Evolutionary conservation across 345 rosid genomes (phyloP).

Genomic region (Passiflora organensis): DNA sequence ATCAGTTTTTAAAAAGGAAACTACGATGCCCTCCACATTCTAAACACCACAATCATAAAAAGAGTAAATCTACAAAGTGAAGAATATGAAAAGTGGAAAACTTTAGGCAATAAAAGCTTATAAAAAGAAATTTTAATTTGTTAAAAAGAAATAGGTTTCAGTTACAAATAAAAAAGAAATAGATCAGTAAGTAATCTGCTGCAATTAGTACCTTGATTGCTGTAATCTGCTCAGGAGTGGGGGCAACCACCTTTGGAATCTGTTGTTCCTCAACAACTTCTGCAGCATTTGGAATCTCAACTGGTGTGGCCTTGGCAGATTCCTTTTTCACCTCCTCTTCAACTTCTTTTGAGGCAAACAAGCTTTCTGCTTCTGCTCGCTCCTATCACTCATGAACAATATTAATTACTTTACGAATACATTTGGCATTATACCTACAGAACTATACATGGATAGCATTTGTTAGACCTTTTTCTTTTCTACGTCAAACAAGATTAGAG

Average conservation of each 20-base stretch:
- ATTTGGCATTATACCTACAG: too few relatives aligned
- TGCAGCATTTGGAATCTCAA: conserved; percentile 47
- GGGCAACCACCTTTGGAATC: conserved; percentile 71
- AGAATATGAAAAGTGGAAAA: too few relatives aligned
- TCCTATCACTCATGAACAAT: conserved; percentile 54
- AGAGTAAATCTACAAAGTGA: too few relatives aligned
- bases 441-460: too few relatives aligned
- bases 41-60: too few relatives aligned
- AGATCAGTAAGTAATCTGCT: not conserved
- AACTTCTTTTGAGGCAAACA: conserved; percentile 83
- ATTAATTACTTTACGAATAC: not conserved
- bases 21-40: too few relatives aligned
- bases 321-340: conserved; percentile 81
- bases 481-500: too few relatives aligned
- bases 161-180: not conserved
- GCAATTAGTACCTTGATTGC: conserved; percentile 73
- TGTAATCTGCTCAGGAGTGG: conserved; percentile 88
- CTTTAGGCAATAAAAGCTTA: too few relatives aligned
- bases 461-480: too few relatives aligned
- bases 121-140: too few relatives aligned
- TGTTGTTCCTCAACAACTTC: conserved; percentile 55
- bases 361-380: conserved; percentile 73
- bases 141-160: too few relatives aligned
- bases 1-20: too few relatives aligned
- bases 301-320: conserved; percentile 50